Conservation (phyloP, 2,329 filamentous ascomycete genomes). For the Apiospora arundinis region DNA sequence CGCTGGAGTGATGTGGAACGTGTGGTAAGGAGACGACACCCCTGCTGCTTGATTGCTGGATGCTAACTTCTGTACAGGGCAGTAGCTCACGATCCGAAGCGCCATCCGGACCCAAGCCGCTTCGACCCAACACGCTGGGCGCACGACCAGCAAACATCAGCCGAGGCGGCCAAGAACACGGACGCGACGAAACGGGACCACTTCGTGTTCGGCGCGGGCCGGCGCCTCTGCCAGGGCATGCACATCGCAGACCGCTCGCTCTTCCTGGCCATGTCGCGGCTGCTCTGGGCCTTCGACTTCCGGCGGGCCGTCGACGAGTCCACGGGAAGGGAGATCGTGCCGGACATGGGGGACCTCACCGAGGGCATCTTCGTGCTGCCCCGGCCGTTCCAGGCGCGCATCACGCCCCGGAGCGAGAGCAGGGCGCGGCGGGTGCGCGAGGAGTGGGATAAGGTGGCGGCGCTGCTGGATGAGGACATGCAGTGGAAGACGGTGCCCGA, state of each 20-base stretch:
- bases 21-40: slow-evolving; percentile 40
- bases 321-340: slow-evolving; percentile 28
- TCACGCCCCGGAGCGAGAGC: slow-evolving; percentile 26
- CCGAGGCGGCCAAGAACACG: slow-evolving; percentile 38
- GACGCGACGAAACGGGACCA: slow-evolving; percentile 40
- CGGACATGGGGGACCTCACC: slow-evolving; percentile 25
- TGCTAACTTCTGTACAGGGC: slow-evolving; percentile 39
- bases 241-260: slow-evolving; percentile 43
- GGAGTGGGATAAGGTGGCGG: slow-evolving; percentile 30
- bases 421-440: slow-evolving; percentile 25
- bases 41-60: not conserved
- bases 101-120: slow-evolving; percentile 46
- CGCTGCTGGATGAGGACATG: slow-evolving; percentile 34
- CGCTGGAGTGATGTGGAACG: slow-evolving; percentile 48
- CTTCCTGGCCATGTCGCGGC: slow-evolving; percentile 46
- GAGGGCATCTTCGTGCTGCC: slow-evolving; percentile 27
- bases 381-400: slow-evolving; percentile 26
- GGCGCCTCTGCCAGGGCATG: slow-evolving; percentile 56
- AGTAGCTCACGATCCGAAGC: slow-evolving; percentile 53
- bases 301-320: slow-evolving; percentile 25
- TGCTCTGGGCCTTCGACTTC: slow-evolving; percentile 57
- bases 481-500: slow-evolving; percentile 38
- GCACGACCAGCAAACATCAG: slow-evolving; percentile 21
- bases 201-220: slow-evolving; percentile 40
- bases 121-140: slow-evolving; percentile 49